A percentile compares a stretch with the other conserved stretches of the same genome.
These are phyloP conservation scores for Sesbania bispinosa DNA, from an alignment of 306 rosid genomes.

Conservation along the genomic window DNA sequence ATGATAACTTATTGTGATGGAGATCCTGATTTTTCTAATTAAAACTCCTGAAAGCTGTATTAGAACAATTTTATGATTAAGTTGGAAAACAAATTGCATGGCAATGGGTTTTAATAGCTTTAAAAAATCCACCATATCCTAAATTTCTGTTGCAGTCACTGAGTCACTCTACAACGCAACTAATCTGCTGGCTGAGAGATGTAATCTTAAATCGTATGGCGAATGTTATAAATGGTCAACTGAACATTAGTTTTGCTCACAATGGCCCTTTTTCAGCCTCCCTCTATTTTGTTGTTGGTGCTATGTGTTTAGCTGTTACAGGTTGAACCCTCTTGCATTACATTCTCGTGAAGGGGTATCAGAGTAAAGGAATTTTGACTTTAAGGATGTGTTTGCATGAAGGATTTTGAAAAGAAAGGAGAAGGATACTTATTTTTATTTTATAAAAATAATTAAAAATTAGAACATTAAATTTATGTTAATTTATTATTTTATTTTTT, in stretches of 20 bases:
- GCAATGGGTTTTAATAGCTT: neutral
- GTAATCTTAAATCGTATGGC: neutral
- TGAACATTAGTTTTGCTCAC: neutral
- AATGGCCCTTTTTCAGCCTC: neutral
- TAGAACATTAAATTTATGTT: no score
- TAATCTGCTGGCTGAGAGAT: neutral
- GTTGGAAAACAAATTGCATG: neutral
- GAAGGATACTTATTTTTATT: no score
- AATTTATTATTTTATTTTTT: no score
- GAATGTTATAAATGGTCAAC: neutral
- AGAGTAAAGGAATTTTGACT: neutral
- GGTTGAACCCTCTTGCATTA: neutral
- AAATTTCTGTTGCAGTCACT: neutral
- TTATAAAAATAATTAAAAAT: no score
- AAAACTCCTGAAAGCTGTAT: slow-evolving; percentile 4
- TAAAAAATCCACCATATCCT: neutral
- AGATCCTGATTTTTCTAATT: neutral
- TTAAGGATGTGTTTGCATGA: no score
- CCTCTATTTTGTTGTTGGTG: neutral
- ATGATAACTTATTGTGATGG: slow-evolving; percentile 2
- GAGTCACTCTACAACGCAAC: neutral
- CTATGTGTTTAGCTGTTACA: neutral
- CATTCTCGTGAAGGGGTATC: neutral
- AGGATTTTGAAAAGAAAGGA: no score
- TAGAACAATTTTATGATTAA: slow-evolving; percentile 6